Evolutionary conservation across 106 monocot species (phyloP).

Genomic region (Apostasia ramifera): DNA sequence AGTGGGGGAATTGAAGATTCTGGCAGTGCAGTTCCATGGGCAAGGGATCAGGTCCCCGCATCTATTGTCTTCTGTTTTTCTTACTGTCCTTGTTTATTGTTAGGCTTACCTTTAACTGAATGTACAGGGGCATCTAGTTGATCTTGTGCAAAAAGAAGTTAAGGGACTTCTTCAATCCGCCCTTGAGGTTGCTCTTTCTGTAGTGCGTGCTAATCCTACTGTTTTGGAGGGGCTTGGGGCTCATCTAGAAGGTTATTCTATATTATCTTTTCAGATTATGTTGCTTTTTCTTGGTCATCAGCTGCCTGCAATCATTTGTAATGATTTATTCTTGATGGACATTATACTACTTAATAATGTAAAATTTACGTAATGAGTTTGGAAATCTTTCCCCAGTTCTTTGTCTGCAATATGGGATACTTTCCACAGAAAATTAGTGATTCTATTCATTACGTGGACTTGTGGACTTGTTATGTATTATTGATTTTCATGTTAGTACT

Average conservation of each 20-base stretch:
- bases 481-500: too few relatives aligned
- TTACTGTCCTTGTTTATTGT: neutral
- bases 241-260: constrained; percentile 68
- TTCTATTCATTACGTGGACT: too few relatives aligned
- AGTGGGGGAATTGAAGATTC: constrained; percentile 95
- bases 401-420: too few relatives aligned
- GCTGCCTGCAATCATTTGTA: too few relatives aligned
- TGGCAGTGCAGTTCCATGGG: constrained; percentile 59
- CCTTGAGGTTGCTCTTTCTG: constrained; percentile 86
- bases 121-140: constrained; percentile 79
- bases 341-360: too few relatives aligned
- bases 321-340: too few relatives aligned
- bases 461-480: too few relatives aligned
- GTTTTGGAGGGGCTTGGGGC: constrained; percentile 93
- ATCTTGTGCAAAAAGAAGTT: constrained; percentile 87
- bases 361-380: too few relatives aligned
- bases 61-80: constrained; percentile 3
- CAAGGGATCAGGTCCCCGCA: constrained; percentile 80
- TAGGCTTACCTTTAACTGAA: constrained; percentile 5
- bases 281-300: neutral
- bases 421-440: too few relatives aligned
- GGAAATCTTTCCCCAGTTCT: too few relatives aligned
- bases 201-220: constrained; percentile 79
- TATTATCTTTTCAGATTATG: neutral
- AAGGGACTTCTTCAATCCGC: constrained; percentile 78